Evolutionary conservation across 345 rosid genomes (phyloP).

Genomic region (Aegle marmelos): DNA sequence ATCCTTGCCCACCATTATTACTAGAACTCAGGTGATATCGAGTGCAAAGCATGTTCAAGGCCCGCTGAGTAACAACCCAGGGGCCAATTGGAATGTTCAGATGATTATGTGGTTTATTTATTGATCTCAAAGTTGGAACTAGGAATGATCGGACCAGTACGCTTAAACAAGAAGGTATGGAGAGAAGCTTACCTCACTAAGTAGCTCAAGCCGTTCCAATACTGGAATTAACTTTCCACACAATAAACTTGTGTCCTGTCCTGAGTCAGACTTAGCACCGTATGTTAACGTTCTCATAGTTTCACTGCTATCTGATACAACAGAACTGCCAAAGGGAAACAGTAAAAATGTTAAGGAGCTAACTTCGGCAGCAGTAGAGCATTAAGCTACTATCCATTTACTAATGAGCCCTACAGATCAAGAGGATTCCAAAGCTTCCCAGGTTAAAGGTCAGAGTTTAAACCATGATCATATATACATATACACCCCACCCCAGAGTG

Average conservation of each 20-base stretch:
- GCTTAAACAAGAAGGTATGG: neutral
- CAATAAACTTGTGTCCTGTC: slow-evolving; percentile 42
- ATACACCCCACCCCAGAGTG: neutral
- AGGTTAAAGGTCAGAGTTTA: neutral
- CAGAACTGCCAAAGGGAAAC: slow-evolving; percentile 41
- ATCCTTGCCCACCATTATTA: too few relatives aligned
- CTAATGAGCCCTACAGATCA: neutral
- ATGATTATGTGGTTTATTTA: neutral
- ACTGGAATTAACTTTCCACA: slow-evolving; percentile 63
- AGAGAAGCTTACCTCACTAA: slow-evolving; percentile 65
- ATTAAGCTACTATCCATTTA: neutral
- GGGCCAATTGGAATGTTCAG: neutral
- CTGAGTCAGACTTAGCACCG: slow-evolving; percentile 40
- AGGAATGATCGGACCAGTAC: neutral
- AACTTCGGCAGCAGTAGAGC: neutral
- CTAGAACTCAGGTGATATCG: too few relatives aligned
- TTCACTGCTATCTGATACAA: slow-evolving; percentile 30
- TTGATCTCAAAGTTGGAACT: neutral
- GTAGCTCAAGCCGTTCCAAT: slow-evolving; percentile 74
- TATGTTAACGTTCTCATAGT: slow-evolving; percentile 32
- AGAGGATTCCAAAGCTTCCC: neutral
- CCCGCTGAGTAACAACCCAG: too few relatives aligned
- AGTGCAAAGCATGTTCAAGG: too few relatives aligned
- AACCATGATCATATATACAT: neutral
- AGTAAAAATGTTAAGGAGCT: neutral